Evolutionary conservation across 75 land plant species (phyloP).

Genomic region (Picea sitchensis): DNA sequence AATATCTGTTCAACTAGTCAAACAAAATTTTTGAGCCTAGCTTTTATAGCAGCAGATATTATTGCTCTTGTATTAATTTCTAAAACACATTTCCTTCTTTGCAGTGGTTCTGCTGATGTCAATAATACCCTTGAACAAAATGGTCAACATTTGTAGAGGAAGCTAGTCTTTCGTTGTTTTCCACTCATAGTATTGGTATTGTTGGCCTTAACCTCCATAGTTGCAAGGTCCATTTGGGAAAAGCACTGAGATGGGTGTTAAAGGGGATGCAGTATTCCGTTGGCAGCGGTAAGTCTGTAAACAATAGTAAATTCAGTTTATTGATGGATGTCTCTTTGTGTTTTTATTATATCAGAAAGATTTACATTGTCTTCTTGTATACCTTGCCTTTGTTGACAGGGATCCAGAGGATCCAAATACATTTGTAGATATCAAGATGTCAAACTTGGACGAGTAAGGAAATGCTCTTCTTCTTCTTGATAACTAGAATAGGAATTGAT

Average conservation of each 20-base stretch:
- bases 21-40: too few relatives aligned
- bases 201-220: constrained; percentile 32
- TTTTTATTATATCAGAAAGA: not conserved
- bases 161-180: not conserved
- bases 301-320: not conserved
- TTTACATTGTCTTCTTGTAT: not conserved
- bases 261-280: constrained; percentile 78
- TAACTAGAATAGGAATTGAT: not conserved
- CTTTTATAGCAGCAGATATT: too few relatives aligned
- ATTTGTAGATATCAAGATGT: constrained; percentile 57
- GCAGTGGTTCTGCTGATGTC: not conserved
- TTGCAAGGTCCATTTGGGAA: constrained; percentile 55
- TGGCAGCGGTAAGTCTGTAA: constrained; percentile 66
- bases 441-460: constrained; percentile 61
- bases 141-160: not conserved
- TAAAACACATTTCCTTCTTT: not conserved
- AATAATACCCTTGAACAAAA: not conserved
- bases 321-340: not conserved
- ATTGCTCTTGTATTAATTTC: not conserved
- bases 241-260: constrained; percentile 35
- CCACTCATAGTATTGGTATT: not conserved
- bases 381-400: constrained; percentile 23
- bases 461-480: not conserved
- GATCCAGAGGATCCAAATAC: constrained; percentile 64
- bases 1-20: too few relatives aligned